These are phyloP conservation scores for Hemileccinum impolitum DNA, from an alignment of 768 basidiomycete species.

Conservation along the genomic window DNA sequence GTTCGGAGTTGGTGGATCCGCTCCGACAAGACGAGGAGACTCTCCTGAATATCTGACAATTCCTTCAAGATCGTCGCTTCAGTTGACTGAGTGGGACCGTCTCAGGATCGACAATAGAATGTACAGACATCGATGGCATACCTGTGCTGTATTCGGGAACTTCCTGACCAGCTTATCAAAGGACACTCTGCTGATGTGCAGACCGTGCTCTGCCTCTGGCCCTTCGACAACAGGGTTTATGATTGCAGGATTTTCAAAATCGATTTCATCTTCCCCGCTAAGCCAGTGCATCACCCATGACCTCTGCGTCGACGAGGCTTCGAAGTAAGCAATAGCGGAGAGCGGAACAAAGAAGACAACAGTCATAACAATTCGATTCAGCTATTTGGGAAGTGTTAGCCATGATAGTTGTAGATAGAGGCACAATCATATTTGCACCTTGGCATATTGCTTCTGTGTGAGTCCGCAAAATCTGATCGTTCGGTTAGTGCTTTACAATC, in stretches of 20 bases:
- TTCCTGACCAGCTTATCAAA: constrained; percentile 67
- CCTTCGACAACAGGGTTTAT: constrained; percentile 61
- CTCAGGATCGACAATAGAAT: constrained; percentile 4
- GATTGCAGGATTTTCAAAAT: constrained; percentile 48
- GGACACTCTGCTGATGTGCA: constrained; percentile 65
- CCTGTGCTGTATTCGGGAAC: constrained; percentile 72
- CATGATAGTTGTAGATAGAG: not conserved
- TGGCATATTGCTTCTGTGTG: constrained; percentile 53
- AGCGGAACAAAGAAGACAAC: constrained; percentile 82
- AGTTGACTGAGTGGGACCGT: constrained; percentile 49
- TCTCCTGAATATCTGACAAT: constrained; percentile 51
- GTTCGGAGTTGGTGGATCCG: constrained; percentile 30
- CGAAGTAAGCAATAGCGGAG: constrained; percentile 67
- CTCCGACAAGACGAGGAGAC: constrained; percentile 36
- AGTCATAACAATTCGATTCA: constrained; percentile 79
- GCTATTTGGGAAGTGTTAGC: constrained; percentile 32
- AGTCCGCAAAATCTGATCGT: constrained; percentile 42
- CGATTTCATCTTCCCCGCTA: constrained; percentile 53
- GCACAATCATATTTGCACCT: constrained; percentile 32
- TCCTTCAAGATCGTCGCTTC: constrained; percentile 67
- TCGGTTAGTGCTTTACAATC: constrained; percentile 2
- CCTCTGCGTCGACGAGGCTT: constrained; percentile 54
- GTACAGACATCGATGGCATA: constrained; percentile 31
- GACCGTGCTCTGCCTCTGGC: constrained; percentile 48
- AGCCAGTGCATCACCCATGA: constrained; percentile 73